Conservation (phyloP, 129 eudicot genomes). For the Heracleum sosnowskyi region DNA sequence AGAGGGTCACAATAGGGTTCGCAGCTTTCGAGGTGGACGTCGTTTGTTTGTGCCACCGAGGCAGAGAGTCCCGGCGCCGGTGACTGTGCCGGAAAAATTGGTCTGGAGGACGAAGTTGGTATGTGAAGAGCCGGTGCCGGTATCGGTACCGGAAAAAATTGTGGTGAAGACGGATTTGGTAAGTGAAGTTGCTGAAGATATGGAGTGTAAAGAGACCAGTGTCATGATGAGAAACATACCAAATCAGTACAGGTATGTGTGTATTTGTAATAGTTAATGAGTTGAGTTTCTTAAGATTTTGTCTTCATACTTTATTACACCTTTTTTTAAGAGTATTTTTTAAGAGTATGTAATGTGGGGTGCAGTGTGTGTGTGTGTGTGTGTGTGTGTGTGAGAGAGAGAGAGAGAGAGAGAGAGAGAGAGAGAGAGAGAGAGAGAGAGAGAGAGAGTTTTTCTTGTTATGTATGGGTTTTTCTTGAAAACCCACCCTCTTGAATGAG, state of each 20-base stretch:
- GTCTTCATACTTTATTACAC: background rate
- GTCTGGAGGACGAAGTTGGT: background rate
- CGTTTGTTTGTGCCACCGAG: background rate
- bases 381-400: too few relatives aligned
- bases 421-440: too few relatives aligned
- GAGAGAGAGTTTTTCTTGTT: too few relatives aligned
- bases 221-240: conserved; percentile 3
- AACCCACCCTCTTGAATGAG: background rate
- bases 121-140: background rate
- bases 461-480: too few relatives aligned
- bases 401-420: too few relatives aligned
- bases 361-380: too few relatives aligned
- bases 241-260: background rate
- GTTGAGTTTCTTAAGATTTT: background rate
- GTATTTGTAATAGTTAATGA: background rate
- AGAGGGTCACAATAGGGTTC: background rate
- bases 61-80: background rate
- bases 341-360: too few relatives aligned
- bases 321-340: too few relatives aligned
- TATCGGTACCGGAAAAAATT: background rate
- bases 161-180: background rate
- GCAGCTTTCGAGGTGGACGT: background rate
- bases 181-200: background rate
- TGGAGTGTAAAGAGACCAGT: background rate
- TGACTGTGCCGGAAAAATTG: background rate